These are phyloP conservation scores for Daphne laureola DNA, from an alignment of 441 rosid species.

Conservation along the genomic window DNA sequence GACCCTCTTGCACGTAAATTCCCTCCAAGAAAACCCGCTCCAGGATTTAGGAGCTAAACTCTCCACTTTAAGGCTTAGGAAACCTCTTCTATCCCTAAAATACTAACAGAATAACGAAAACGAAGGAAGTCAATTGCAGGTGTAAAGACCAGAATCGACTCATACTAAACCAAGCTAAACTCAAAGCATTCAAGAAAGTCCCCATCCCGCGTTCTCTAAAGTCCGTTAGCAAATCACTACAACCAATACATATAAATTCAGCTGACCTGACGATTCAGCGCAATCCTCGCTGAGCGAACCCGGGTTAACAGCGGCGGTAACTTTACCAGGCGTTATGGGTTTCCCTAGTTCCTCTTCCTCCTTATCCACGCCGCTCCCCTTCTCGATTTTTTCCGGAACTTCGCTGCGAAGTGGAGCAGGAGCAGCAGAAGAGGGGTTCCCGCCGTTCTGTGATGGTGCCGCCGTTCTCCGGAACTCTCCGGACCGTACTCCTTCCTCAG, in stretches of 20 bases:
- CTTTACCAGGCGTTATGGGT: background rate
- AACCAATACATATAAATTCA: background rate
- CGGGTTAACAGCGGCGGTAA: constrained; percentile 12
- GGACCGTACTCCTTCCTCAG: too few relatives aligned
- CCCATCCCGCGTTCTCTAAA: constrained; percentile 1
- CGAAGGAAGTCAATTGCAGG: background rate
- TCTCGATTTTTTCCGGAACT: constrained; percentile 25
- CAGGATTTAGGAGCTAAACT: too few relatives aligned
- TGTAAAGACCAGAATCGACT: background rate
- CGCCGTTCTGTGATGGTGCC: constrained; percentile 29
- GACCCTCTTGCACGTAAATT: too few relatives aligned
- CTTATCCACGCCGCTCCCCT: constrained; percentile 25
- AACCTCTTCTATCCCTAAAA: too few relatives aligned
- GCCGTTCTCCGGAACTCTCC: too few relatives aligned
- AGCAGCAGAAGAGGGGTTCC: constrained; percentile 32
- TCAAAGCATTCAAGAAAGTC: background rate
- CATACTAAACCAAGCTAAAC: constrained; percentile 6
- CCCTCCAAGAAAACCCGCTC: too few relatives aligned
- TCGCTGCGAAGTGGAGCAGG: constrained; percentile 28
- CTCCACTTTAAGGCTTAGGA: too few relatives aligned
- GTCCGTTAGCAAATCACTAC: background rate
- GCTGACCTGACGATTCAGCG: constrained; percentile 35
- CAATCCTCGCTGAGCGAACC: constrained; percentile 23
- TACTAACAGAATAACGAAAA: background rate
- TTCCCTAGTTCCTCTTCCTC: constrained; percentile 18